Evolutionary conservation across 2,329 filamentous ascomycete genomes (phyloP).

Genomic region (Talaromyces verruculosus): DNA sequence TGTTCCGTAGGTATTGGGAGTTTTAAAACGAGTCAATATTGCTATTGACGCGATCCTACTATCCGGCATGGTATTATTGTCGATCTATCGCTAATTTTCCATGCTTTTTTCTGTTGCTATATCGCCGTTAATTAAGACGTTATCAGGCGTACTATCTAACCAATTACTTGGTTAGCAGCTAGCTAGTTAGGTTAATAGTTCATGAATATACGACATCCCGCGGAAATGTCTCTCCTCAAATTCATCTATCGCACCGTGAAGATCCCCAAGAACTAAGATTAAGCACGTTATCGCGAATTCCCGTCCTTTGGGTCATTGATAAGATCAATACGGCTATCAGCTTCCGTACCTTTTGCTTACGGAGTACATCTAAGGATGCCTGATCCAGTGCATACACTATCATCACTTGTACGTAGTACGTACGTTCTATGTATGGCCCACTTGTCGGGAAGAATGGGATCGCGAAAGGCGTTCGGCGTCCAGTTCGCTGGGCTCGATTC

Average conservation of each 20-base stretch:
- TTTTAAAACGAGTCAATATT: neutral
- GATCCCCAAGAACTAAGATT: neutral
- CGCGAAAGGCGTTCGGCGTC: neutral
- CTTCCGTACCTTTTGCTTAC: neutral
- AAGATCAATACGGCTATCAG: neutral
- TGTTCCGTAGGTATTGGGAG: neutral
- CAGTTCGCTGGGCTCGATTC: neutral
- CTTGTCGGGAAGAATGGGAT: slow-evolving; percentile 1
- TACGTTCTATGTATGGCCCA: neutral
- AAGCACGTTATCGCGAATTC: neutral
- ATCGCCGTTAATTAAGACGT: neutral
- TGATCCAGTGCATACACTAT: neutral
- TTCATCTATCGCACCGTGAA: neutral
- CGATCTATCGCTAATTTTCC: neutral
- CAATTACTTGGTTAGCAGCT: too few relatives aligned
- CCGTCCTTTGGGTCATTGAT: neutral
- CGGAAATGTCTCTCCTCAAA: neutral
- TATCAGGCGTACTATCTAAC: neutral
- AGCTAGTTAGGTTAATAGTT: neutral
- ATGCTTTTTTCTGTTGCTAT: neutral
- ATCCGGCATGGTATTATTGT: neutral
- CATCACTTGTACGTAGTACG: neutral
- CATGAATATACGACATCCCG: neutral
- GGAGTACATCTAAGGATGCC: neutral
- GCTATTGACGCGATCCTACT: neutral